Conservation (phyloP, 345 rosid species). For the Salix arbutifolia region DNA sequence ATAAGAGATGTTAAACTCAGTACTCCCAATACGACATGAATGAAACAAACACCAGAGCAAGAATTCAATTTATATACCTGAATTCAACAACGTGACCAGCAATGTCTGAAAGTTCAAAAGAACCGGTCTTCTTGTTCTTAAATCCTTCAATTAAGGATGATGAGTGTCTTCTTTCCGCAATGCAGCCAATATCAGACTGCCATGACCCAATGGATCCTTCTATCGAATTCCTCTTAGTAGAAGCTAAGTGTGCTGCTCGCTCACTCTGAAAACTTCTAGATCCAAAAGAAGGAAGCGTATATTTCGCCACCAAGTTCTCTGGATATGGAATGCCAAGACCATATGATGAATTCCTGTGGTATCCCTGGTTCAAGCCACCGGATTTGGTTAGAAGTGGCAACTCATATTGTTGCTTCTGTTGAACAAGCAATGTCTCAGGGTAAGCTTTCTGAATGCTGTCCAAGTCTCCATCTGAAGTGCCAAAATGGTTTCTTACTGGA, state of each 20-base stretch:
- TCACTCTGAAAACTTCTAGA: slow-evolving; percentile 57
- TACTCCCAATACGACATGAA: slow-evolving; percentile 4
- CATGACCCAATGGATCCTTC: slow-evolving; percentile 53
- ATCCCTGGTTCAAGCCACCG: slow-evolving; percentile 44
- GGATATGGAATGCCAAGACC: slow-evolving; percentile 44
- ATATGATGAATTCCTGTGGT: slow-evolving; percentile 49
- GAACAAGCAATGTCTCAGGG: slow-evolving; percentile 62
- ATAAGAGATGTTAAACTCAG: slow-evolving; percentile 10
- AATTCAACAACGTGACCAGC: slow-evolving; percentile 76
- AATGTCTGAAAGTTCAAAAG: slow-evolving; percentile 72
- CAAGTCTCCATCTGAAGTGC: slow-evolving; percentile 41
- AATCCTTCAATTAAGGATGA: slow-evolving; percentile 76
- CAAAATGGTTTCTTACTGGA: slow-evolving; percentile 39
- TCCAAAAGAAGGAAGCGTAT: slow-evolving; percentile 47
- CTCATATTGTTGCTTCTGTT: slow-evolving; percentile 62
- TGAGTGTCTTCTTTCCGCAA: slow-evolving; percentile 40
- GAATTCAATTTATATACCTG: slow-evolving; percentile 45
- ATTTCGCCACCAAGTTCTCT: slow-evolving; percentile 44
- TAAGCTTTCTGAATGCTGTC: slow-evolving; percentile 49
- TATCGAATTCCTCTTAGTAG: slow-evolving; percentile 52
- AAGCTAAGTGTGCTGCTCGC: slow-evolving; percentile 42
- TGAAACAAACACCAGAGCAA: slow-evolving; percentile 11
- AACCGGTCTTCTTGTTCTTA: slow-evolving; percentile 71
- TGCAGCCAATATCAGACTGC: slow-evolving; percentile 52
- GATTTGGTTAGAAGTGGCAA: slow-evolving; percentile 39